These are phyloP conservation scores for Daldinia concentrica DNA, from an alignment of 495 filamentous ascomycete genomes.

Conservation along the genomic window DNA sequence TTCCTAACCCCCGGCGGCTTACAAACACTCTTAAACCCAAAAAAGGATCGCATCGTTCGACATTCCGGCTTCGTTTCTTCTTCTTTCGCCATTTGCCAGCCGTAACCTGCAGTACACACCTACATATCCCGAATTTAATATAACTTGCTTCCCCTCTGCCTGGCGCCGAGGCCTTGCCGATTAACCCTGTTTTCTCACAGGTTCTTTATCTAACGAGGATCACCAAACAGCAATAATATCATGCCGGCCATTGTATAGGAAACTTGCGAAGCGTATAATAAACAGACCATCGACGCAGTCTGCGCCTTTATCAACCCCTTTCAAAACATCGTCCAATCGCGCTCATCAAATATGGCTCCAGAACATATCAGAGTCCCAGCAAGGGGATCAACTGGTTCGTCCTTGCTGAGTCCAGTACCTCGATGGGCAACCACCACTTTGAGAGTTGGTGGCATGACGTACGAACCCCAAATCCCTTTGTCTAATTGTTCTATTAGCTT, in stretches of 20 bases:
- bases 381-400: slow-evolving; percentile 45
- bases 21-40: slow-evolving; percentile 33
- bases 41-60: slow-evolving; percentile 41
- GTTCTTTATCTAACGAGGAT: slow-evolving; percentile 6
- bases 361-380: slow-evolving; percentile 55
- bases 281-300: slow-evolving; percentile 8
- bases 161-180: slow-evolving; percentile 29
- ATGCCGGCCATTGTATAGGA: slow-evolving; percentile 26
- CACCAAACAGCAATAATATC: slow-evolving; percentile 12
- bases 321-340: slow-evolving; percentile 1
- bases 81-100: slow-evolving; percentile 12
- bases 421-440: slow-evolving; percentile 91
- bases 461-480: slow-evolving; percentile 15
- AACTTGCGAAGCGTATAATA: slow-evolving; percentile 6
- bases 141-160: slow-evolving; percentile 25
- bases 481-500: slow-evolving; percentile 15
- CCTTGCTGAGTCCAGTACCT: slow-evolving; percentile 50
- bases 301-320: slow-evolving; percentile 2
- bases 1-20: slow-evolving; percentile 24
- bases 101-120: slow-evolving; percentile 7
- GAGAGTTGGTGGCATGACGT: slow-evolving; percentile 90
- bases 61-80: slow-evolving; percentile 29
- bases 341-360: slow-evolving; percentile 57
- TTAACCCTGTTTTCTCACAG: slow-evolving; percentile 6
- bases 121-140: slow-evolving; percentile 30